Evolutionary conservation across 2,329 filamentous ascomycete genomes (phyloP).

Genomic region (Paecilomyces variotii): DNA sequence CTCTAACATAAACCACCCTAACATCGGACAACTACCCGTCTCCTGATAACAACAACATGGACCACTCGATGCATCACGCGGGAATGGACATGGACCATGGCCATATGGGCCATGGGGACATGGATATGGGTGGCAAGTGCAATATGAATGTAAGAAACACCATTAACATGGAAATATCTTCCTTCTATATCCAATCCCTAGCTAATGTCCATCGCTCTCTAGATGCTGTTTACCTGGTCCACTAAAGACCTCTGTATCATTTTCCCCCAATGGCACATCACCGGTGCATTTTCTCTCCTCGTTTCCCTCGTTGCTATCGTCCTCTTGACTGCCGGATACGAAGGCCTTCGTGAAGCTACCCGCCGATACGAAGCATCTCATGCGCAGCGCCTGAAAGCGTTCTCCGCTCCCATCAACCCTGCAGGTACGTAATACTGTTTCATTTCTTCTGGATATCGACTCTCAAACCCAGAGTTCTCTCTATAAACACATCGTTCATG

Average conservation of each 20-base stretch:
- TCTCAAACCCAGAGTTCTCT: neutral
- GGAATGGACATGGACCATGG: conserved; percentile 37
- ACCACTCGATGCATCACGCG: conserved; percentile 27
- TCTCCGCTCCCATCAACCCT: conserved; percentile 22
- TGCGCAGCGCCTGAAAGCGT: conserved; percentile 43
- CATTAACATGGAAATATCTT: neutral
- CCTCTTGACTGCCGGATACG: conserved; percentile 82
- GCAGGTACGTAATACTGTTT: conserved; percentile 23
- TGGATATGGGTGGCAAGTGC: conserved; percentile 61
- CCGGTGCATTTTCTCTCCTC: conserved; percentile 63
- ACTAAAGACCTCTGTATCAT: conserved; percentile 91
- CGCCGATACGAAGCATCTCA: conserved; percentile 63
- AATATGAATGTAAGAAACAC: conserved; percentile 71
- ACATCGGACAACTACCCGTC: neutral
- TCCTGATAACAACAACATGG: conserved; percentile 17
- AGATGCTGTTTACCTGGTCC: conserved; percentile 99
- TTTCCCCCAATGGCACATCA: conserved; percentile 85
- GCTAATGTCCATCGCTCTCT: conserved; percentile 5
- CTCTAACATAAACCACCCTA: neutral
- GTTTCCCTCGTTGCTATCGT: conserved; percentile 77
- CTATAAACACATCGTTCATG: neutral
- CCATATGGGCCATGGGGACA: conserved; percentile 49
- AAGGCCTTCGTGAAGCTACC: conserved; percentile 70
- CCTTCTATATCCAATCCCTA: neutral
- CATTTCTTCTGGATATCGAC: conserved; percentile 1